Conservation (phyloP, 495 filamentous ascomycete genomes). For the Podospora didyma region DNA sequence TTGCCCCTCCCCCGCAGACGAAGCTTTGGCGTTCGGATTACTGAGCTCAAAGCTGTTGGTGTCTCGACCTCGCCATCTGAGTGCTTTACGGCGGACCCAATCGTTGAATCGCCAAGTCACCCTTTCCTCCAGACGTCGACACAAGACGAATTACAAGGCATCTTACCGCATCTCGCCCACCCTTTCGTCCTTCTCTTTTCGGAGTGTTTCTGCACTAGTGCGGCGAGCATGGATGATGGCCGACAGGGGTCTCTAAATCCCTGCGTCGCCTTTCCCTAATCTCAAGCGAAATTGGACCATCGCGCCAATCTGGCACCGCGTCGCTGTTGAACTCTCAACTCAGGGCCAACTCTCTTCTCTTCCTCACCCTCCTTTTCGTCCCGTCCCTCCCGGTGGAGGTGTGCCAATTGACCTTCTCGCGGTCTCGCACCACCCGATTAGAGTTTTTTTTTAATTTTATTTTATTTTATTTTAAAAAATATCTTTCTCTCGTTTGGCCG, state of each 20-base stretch:
- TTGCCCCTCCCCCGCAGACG: not conserved
- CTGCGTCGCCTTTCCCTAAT: constrained; percentile 16
- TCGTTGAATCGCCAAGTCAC: no score
- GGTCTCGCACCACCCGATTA: constrained; percentile 13
- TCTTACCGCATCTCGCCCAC: not conserved
- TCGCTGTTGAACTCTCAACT: constrained; percentile 7
- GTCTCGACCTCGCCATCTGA: no score
- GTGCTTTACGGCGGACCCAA: no score
- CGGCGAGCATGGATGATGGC: not conserved
- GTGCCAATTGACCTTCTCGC: constrained; percentile 12
- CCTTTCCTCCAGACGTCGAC: no score
- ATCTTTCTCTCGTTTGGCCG: constrained; percentile 13
- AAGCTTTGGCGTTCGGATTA: no score
- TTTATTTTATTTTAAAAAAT: no score
- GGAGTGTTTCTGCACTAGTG: no score
- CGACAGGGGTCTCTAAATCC: constrained; percentile 16
- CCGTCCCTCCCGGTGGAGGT: constrained; percentile 15
- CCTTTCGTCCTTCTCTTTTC: not conserved
- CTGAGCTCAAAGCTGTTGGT: no score
- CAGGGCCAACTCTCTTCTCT: constrained; percentile 9
- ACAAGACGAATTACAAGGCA: no score
- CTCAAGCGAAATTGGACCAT: constrained; percentile 35
- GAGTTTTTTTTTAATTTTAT: constrained; percentile 11
- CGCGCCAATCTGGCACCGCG: constrained; percentile 21
- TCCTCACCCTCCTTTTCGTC: constrained; percentile 8